Base-by-base conservation (phyloP, 495 filamentous ascomycete species). In the Aspergillus hancockii region DNA sequence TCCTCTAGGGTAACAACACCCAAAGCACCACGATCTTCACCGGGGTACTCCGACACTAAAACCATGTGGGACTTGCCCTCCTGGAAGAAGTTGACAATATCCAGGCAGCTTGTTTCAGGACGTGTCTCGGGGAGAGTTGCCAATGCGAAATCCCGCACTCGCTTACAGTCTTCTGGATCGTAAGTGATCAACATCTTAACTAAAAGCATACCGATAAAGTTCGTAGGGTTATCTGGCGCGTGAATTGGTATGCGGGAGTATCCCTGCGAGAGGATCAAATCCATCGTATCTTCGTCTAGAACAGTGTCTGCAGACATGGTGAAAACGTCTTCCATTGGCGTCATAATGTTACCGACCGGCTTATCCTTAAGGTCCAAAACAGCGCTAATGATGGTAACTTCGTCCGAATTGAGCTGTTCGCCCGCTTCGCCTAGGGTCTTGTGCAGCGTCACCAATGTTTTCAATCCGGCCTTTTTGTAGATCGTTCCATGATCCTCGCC, bases 11-110 rank as follows among this genome's bases (percentile, higher is more conserved):
- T 98, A 12, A 98, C 90, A 1, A 98, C 94, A 22, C 94, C 94
- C 16, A 97, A 76, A 1, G 93, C 91, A 38, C 94, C 94, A 59
- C 89, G 85, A 66, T 95, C 87, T 60, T 95, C 88, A 13, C 94
- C 92, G 2, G 94, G 94, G 58, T 80, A 86, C 63, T 96, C 90
- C 8, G 92, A 96, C 10, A 97, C 93, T 25, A 98, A 81, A 10
- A 98, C 93, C 95, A 98, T 98, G 73, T 98, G 94, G 10, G 92
- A 96, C 71, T 98, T 98, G 53, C 94, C 94, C 75, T 98, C 93
- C 70, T 98, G 94, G 77, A 98, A 98, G 75, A 96, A 98, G 76
- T 98, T 98, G 71, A 98, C 88, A 62, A 98, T 98, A 69, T 98
- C 94, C 43, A 98, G 76, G 70, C 94, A 98, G 71, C 92, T 96